Base-by-base conservation (phyloP, 371 early-diverging fungal genomes). In the Mortierella sp. region DNA sequence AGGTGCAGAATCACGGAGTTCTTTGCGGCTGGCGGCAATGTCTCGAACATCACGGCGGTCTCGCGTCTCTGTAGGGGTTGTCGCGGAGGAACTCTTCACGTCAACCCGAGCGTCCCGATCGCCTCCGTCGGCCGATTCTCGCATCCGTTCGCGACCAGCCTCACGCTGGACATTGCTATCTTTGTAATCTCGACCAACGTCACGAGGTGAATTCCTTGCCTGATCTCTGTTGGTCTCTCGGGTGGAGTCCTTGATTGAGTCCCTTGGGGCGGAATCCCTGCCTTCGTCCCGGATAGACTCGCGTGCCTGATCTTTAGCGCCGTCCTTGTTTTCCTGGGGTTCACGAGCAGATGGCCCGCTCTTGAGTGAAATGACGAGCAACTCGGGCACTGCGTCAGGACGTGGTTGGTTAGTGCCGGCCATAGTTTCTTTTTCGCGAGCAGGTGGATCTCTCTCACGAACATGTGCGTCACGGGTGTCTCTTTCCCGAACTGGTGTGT, bases 1-100 rank as follows among this genome's bases (percentile, higher is more conserved):
- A 8, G 84, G 84, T 0, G 84, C 84, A 31, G 79, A 79, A 52
- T 84, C 81, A 3, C 85, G 73, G 54, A 84, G 71, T n/a, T 84
- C 84, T 63, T 80, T 80, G 14, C 84, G 74, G 24, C 75, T 77
- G 4, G 70, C 72, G 4, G 63, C 77, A 50, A 70, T 45, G 14
- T 78, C 75, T 13, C 80, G 31, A 7, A 73, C 28, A 14, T 82
- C 78, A 31, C 78, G 78, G 19, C 73, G 72, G 13, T 82, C 82
- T 13, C 79, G 48, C 45, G 26, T 5, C 0, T 78, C 79, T 3
- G 63, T 44, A 11, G 31, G 57, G 9, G 38, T 13, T 50, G 63
- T 34, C 13, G 24, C 16, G 4, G 77, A 55, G 8, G 65, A 34
- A 21, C 45, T 34, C 31, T 77, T 74, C 21, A 52, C 11, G 9